phyloP scores from a whole-genome alignment of 257 asterid genomes.

The Scutellaria baicalensis region DNA sequence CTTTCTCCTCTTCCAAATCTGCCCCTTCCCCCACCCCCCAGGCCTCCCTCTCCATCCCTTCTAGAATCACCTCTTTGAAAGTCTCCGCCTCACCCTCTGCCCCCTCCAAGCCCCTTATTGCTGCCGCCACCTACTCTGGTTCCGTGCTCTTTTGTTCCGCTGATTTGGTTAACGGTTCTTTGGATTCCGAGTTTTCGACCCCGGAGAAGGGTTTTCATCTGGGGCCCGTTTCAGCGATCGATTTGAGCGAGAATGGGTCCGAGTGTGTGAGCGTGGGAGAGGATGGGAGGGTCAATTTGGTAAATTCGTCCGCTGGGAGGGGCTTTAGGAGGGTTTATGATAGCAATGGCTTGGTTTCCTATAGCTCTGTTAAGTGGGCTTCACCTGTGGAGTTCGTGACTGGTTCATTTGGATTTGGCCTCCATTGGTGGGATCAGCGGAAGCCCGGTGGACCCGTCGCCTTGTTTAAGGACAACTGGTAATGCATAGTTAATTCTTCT shows the following conservation, averaged over 20 bases:
- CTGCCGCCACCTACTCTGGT: constrained; percentile 62
- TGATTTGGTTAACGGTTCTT: constrained; percentile 39
- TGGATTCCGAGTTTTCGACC: constrained; percentile 36
- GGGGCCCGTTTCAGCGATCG: constrained; percentile 56
- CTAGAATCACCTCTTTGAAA: constrained; percentile 54
- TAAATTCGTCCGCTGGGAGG: constrained; percentile 22
- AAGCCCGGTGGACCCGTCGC: constrained; percentile 68
- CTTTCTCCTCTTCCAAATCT: constrained; percentile 27
- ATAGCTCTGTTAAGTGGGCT: constrained; percentile 81
- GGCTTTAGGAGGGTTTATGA: constrained; percentile 53
- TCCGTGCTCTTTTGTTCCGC: constrained; percentile 41
- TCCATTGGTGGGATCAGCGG: constrained; percentile 93
- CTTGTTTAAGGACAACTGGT: constrained; percentile 73
- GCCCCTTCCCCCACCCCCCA: constrained; percentile 26
- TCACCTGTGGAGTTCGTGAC: constrained; percentile 81
- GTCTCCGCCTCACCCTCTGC: constrained; percentile 27
- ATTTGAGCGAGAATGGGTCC: constrained; percentile 58
- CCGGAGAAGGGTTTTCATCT: constrained; percentile 45
- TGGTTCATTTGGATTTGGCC: constrained; percentile 77
- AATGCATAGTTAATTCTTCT: constrained; percentile 3
- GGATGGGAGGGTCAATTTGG: constrained; percentile 77
- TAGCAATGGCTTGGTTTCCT: constrained; percentile 67
- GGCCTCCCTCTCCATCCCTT: constrained; percentile 42
- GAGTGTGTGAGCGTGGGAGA: constrained; percentile 80
- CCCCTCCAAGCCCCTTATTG: constrained; percentile 47